Base-by-base conservation (phyloP, 2,329 filamentous ascomycete genomes). In the Trichophyton schoenleinii region DNA sequence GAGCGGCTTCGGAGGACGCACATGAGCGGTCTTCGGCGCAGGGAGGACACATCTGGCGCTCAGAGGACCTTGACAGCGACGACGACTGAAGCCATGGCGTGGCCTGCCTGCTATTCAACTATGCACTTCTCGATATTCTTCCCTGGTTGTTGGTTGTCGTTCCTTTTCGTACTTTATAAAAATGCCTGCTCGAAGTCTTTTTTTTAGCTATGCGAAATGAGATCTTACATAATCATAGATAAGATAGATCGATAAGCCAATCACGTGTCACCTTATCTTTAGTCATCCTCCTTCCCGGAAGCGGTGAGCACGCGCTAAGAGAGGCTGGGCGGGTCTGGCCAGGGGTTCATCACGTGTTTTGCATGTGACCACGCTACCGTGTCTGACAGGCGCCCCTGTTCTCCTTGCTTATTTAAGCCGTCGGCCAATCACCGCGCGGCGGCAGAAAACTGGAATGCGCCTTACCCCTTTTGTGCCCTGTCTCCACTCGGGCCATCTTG, bases 231-330 rank as follows among this genome's bases (percentile, higher is more conserved):
- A 44, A n/a, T n/a, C 41, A 58, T 28, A 58, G 55, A 42, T 38
- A 58, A 58, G 55, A 41, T 18, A 20, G 25, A 38, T 13, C 52
- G 34, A 57, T 57, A 38, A 57, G 49, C 49, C 49, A 53, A 53
- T 53, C 49, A 53, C 13, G 28, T 34, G 49, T 25, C 49, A 5
- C 2, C 15, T 15, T 53, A 31, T 31, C 13, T 28, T 31, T 34
- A 53, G 49, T 53, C 49, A 53, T 28, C 49, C 34, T 8, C 20
- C 20, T 25, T 48, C 44, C 44, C 44, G 44, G 28, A 53, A 53
- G 49, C 49, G 49, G 49, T 53, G 49, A 53, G 22, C 49, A n/a
- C 49, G 49, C 49, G 25, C 49, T 53, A 53, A 38, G 22, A 20
- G 11, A 25, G 49, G 49, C 22, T 31, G 22, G 11, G 49, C 49